Evolutionary conservation across 371 early-diverging fungal genomes (phyloP).

Genomic region (Saksenaea oblongispora): DNA sequence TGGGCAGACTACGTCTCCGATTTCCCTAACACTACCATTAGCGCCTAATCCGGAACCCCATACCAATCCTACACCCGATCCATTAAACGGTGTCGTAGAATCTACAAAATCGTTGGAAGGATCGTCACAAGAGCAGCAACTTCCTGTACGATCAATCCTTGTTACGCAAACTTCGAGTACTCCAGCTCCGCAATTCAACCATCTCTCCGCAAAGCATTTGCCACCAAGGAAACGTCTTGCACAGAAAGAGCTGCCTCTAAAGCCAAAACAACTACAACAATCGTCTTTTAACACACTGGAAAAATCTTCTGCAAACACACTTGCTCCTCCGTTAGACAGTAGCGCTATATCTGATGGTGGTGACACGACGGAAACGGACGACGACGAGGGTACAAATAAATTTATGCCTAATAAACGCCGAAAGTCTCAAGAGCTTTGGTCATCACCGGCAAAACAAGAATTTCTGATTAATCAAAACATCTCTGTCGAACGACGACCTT

Average conservation of each 20-base stretch:
- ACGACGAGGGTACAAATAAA: constrained; percentile 1
- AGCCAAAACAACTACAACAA: not conserved
- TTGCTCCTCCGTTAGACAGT: not conserved
- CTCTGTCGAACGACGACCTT: not conserved
- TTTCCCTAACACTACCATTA: not conserved
- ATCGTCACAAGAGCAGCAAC: not conserved
- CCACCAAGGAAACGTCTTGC: constrained; percentile 33
- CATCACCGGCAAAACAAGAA: not conserved
- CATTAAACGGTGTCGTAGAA: not conserved
- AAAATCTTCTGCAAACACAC: constrained; percentile 7
- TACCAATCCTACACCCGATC: not conserved
- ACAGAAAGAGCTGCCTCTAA: constrained; percentile 8
- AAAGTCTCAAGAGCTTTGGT: constrained; percentile 2
- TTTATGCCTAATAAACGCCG: not conserved
- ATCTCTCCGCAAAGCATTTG: constrained; percentile 17
- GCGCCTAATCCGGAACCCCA: not conserved
- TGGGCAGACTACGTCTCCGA: not conserved
- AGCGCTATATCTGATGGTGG: constrained; percentile 5
- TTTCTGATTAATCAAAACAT: not conserved
- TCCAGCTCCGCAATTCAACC: constrained; percentile 1
- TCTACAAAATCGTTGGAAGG: not conserved
- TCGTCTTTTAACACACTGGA: not conserved
- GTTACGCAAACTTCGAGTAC: not conserved
- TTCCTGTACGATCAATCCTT: not conserved
- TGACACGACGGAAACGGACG: constrained; percentile 18